Evolutionary conservation across 805 yeast genomes (phyloP).

Genomic region (Cyberlindnera meyerae): DNA sequence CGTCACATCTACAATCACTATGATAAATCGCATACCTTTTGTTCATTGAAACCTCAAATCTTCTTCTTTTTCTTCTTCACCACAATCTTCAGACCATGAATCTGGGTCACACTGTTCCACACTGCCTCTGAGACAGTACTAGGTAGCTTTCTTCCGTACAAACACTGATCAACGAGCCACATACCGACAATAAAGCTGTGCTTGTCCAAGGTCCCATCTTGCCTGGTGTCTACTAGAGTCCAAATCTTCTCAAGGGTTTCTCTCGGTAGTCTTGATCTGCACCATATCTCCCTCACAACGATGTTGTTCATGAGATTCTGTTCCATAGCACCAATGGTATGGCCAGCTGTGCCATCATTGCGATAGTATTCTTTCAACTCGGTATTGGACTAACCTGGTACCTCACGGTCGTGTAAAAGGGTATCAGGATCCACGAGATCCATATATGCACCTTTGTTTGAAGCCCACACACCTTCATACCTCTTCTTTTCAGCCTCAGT

Average conservation of each 20-base stretch:
- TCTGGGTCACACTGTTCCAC: conserved; percentile 71
- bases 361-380: conserved; percentile 26
- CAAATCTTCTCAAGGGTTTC: conserved; percentile 59
- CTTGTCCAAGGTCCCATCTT: conserved; percentile 72
- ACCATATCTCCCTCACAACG: conserved; percentile 78
- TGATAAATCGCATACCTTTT: too few species aligned
- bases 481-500: conserved; percentile 72
- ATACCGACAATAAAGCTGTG: conserved; percentile 91
- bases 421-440: conserved; percentile 24
- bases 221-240: conserved; percentile 61
- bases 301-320: conserved; percentile 30
- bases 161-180: conserved; percentile 96
- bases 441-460: conserved; percentile 69
- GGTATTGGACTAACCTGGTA: conserved; percentile 21
- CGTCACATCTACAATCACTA: too few species aligned
- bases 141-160: conserved; percentile 90
- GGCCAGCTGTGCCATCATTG: conserved; percentile 22
- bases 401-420: conserved; percentile 14
- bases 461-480: conserved; percentile 92
- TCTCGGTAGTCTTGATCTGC: conserved; percentile 64
- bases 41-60: too few species aligned
- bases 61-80: conserved; percentile 19
- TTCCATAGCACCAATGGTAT: conserved; percentile 10
- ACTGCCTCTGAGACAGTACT: conserved; percentile 56
- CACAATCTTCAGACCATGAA: conserved; percentile 33